These are phyloP conservation scores for Coffea eugenioides DNA, from an alignment of 257 asterid species.

Conservation along the genomic window DNA sequence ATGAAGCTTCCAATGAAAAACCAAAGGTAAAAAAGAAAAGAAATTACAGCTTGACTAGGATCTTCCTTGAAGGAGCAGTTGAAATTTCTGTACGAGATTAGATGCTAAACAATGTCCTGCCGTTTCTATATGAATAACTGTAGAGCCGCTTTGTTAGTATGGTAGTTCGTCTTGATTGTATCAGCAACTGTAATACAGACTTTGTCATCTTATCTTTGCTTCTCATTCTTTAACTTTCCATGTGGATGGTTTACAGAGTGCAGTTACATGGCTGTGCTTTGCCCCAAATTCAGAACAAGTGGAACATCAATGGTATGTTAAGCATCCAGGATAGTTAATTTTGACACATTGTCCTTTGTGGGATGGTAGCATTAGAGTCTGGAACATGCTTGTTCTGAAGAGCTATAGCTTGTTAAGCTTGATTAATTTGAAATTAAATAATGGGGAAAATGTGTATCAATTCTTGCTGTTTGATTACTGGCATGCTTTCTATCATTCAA, in stretches of 20 bases:
- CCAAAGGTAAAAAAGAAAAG: background rate
- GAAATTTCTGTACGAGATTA: background rate
- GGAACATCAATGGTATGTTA: slow-evolving; percentile 87
- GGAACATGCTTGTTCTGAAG: too few species aligned
- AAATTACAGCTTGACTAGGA: background rate
- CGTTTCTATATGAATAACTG: background rate
- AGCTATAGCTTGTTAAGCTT: too few species aligned
- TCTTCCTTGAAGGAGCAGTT: background rate
- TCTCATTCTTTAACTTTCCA: slow-evolving; percentile 2
- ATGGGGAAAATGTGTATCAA: too few species aligned
- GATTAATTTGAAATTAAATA: too few species aligned
- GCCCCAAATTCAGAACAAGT: slow-evolving; percentile 82
- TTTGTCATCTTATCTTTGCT: slow-evolving; percentile 13
- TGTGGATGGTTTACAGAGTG: slow-evolving; percentile 66
- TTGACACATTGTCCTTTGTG: too few species aligned
- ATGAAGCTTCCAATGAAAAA: background rate
- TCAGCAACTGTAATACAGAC: slow-evolving; percentile 2
- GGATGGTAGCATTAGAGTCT: too few species aligned
- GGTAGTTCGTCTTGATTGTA: background rate
- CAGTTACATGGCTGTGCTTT: slow-evolving; percentile 98
- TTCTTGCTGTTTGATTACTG: too few species aligned
- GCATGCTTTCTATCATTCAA: too few species aligned
- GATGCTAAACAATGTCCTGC: background rate
- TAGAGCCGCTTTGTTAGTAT: background rate
- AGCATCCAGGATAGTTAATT: too few species aligned